phyloP scores from a whole-genome alignment of 176 grass and related monocot species.

The Musa acuminata region DNA sequence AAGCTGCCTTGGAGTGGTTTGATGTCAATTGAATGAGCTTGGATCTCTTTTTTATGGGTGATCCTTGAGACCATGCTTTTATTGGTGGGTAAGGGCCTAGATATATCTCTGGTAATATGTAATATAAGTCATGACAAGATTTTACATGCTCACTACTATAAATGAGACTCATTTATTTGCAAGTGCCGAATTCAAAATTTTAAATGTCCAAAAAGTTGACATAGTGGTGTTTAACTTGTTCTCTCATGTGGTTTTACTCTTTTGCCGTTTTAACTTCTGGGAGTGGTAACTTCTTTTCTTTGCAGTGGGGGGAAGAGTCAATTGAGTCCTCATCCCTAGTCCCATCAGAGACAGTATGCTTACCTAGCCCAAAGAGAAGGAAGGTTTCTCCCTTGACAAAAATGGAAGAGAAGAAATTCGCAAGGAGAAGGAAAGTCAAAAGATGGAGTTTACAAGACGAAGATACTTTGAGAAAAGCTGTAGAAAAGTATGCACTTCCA shows the following conservation, averaged over 20 bases:
- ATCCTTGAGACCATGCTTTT: not conserved
- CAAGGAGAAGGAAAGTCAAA: constrained; percentile 12
- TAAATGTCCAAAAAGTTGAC: too few relatives aligned
- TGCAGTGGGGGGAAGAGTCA: constrained; percentile 4
- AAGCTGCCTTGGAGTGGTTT: not conserved
- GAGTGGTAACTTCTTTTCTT: not conserved
- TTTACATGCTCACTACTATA: too few relatives aligned
- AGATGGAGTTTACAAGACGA: constrained; percentile 31
- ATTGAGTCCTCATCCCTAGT: not conserved
- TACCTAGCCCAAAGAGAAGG: constrained; percentile 12
- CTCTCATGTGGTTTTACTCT: too few relatives aligned
- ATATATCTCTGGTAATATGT: too few relatives aligned
- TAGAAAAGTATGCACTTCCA: constrained; percentile 24
- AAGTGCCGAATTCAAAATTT: too few relatives aligned
- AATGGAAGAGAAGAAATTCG: not conserved
- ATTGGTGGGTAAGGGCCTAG: too few relatives aligned
- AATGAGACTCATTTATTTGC: too few relatives aligned
- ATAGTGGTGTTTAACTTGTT: too few relatives aligned
- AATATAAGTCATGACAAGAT: too few relatives aligned
- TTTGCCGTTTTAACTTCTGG: too few relatives aligned
- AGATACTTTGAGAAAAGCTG: constrained; percentile 31
- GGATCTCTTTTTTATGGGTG: not conserved
- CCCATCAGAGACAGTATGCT: constrained; percentile 1
- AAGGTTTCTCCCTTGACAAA: constrained; percentile 19
- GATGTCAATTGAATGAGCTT: not conserved